Evolutionary conservation across 108 stramenopile species (phyloP).

Genomic region (Nitzschia palea): DNA sequence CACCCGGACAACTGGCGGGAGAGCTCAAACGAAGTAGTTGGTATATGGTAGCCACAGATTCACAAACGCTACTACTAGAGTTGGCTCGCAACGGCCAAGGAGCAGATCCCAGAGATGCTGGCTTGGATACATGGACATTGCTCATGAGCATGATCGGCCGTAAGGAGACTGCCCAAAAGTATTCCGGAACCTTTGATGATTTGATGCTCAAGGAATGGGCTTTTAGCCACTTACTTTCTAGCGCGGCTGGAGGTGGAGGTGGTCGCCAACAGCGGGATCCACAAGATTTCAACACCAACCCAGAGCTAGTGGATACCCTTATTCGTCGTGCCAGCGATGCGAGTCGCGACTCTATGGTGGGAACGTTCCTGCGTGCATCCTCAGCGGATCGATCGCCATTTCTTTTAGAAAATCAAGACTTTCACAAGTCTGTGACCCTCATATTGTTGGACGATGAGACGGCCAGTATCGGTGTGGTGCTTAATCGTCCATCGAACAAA

Average conservation of each 20-base stretch:
- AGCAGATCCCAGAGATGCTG: constrained; percentile 60
- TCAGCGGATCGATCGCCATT: constrained; percentile 57
- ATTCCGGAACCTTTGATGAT: constrained; percentile 68
- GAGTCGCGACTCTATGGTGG: constrained; percentile 12
- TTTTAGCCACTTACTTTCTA: constrained; percentile 56
- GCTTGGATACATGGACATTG: constrained; percentile 68
- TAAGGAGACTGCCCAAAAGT: constrained; percentile 23
- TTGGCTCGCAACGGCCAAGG: constrained; percentile 24
- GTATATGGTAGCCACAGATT: constrained; percentile 90
- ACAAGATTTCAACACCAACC: constrained; percentile 28
- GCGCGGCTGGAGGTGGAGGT: constrained; percentile 25
- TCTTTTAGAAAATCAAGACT: constrained; percentile 68
- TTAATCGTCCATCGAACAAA: constrained; percentile 67
- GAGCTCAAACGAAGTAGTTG: constrained; percentile 82
- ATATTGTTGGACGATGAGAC: constrained; percentile 70
- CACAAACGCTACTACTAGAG: constrained; percentile 39
- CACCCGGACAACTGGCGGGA: constrained; percentile 63
- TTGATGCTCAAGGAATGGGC: constrained; percentile 90
- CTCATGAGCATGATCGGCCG: constrained; percentile 58
- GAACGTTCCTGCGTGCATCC: constrained; percentile 27
- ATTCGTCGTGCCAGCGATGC: neutral
- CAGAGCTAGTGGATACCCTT: constrained; percentile 18
- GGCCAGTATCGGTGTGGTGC: constrained; percentile 60
- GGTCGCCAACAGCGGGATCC: constrained; percentile 33
- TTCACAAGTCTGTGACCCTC: constrained; percentile 77